Evolutionary conservation across 2,329 filamentous ascomycete genomes (phyloP).

Genomic region (Ceratocystis colombiana): DNA sequence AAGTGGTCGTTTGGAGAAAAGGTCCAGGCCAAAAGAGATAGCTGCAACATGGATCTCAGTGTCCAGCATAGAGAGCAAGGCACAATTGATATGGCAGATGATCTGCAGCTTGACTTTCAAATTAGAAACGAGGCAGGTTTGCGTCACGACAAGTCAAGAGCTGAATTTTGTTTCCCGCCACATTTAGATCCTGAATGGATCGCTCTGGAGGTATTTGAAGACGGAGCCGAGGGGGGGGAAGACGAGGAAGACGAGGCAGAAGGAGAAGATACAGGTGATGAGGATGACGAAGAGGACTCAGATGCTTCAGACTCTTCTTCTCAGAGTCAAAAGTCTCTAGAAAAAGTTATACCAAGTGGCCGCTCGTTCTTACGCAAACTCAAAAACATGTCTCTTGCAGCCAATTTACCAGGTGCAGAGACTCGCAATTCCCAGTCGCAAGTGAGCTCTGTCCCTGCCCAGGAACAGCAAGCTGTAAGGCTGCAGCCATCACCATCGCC

Average conservation of each 20-base stretch:
- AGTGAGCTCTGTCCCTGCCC: background rate
- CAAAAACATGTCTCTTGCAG: background rate
- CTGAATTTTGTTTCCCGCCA: slow-evolving; percentile 42
- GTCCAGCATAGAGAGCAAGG: background rate
- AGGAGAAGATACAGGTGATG: slow-evolving; percentile 13
- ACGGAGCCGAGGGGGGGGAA: slow-evolving; percentile 41
- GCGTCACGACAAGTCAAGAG: background rate
- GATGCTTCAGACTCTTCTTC: slow-evolving; percentile 25
- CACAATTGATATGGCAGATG: background rate
- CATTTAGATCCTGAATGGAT: slow-evolving; percentile 85
- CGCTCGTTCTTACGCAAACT: background rate
- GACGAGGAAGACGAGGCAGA: slow-evolving; percentile 41
- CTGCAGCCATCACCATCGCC: background rate
- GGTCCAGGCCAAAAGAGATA: background rate
- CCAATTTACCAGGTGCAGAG: background rate
- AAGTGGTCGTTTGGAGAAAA: background rate
- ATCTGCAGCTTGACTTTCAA: slow-evolving; percentile 7
- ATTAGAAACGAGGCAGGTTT: background rate
- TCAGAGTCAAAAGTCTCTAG: slow-evolving; percentile 16
- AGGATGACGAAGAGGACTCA: background rate
- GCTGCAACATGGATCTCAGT: background rate
- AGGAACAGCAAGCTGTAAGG: background rate
- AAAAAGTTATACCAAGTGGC: background rate
- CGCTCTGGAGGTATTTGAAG: slow-evolving; percentile 73
- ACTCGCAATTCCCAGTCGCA: background rate